phyloP scores from a whole-genome alignment of 441 rosid genomes.

The Sinapis alba region DNA sequence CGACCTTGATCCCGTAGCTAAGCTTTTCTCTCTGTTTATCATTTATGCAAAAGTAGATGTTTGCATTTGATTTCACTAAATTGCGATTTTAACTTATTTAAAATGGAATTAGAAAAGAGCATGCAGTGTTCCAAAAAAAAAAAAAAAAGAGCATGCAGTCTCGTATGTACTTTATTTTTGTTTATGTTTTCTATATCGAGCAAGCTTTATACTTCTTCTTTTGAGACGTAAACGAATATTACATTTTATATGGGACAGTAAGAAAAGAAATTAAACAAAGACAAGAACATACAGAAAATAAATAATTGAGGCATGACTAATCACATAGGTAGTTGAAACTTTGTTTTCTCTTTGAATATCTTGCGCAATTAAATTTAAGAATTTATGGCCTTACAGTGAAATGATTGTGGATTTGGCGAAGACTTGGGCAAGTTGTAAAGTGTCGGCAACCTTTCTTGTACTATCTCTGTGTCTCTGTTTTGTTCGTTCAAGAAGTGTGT shows the following conservation, averaged over 20 bases:
- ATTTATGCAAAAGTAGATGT: not conserved
- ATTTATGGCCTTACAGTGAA: slow-evolving; percentile 39
- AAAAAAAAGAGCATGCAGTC: not conserved
- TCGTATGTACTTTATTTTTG: not conserved
- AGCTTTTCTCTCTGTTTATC: not conserved
- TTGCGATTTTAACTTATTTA: not conserved
- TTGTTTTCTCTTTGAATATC: not conserved
- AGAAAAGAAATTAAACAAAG: not conserved
- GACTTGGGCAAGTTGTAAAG: not conserved
- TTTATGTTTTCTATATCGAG: not conserved
- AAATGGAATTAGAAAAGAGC: not conserved
- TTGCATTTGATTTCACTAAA: not conserved
- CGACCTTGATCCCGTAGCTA: not conserved
- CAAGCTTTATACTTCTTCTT: not conserved
- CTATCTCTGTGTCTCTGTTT: not conserved
- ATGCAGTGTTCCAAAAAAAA: too few relatives aligned
- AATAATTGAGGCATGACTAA: not conserved
- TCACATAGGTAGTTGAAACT: not conserved
- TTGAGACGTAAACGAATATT: not conserved
- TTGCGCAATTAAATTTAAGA: slow-evolving; percentile 30
- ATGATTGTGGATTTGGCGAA: not conserved
- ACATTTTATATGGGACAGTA: not conserved
- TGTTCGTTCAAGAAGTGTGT: not conserved
- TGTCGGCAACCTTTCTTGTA: not conserved
- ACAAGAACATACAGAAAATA: not conserved